Base-by-base conservation (phyloP, 2,329 filamentous ascomycete genomes). In the Penicillium sp. region DNA sequence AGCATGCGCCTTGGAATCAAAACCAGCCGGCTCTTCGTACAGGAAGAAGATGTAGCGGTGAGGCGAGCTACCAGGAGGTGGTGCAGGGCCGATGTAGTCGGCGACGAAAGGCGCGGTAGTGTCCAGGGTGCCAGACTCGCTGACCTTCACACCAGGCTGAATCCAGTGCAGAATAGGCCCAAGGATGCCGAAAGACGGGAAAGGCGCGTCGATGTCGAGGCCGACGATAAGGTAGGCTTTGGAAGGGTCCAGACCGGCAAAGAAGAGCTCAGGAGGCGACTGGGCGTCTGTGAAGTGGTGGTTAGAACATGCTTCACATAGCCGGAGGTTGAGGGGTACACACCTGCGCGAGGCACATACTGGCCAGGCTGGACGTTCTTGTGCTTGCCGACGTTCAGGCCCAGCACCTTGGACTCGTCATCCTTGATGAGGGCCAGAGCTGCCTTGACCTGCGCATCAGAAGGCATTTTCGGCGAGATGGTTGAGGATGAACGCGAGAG, bases 21-120 rank as follows among this genome's bases (percentile, higher is more conserved):
- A 78, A 1, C 63, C 72, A 27, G 57, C 67, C 0, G 81, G 81
- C 67, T 83, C 79, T 61, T 82, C 77, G 59, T 78, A 83, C 22
- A 83, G 65, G 58, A 82, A 74, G 64, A 83, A 83, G 4, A 75
- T 56, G 63, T 84, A 84, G 0, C 82, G 78, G 68, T 84, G 81
- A 10, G 82, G 79, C 7, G 71, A 62, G 56, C 78, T 80, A 6
- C 70, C 63, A 0, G 77, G 77, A 13, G 81, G 81, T n/a, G 82
- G 81, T 4, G 73, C 75, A 2, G 82, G 81, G 0, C 74, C 77
- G 50, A 81, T 75, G 62, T 80, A 84, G 51, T 73, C 67, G 1
- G 68, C 68, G 11, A 74, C 56, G 37, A 69, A 72, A 7, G 69
- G 70, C 1, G 58, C 59, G 7, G 58, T 57, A 5, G 54, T 54